Evolutionary conservation across 176 grass and related monocot genomes (phyloP).

Genomic region (Pontederia crassipes): DNA sequence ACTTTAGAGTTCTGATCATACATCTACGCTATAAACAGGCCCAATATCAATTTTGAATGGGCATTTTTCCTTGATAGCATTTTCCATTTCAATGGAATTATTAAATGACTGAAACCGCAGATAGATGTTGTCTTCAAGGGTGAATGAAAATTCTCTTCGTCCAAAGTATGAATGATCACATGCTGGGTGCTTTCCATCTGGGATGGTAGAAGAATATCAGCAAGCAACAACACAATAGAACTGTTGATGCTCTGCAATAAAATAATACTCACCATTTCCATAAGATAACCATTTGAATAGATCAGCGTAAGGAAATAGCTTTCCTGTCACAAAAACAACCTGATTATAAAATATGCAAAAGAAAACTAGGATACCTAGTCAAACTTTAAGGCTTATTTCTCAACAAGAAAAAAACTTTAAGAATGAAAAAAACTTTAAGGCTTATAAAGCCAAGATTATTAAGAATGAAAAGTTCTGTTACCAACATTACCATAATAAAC

Average conservation of each 20-base stretch:
- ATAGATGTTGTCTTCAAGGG: constrained; percentile 84
- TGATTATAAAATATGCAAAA: background rate
- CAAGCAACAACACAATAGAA: background rate
- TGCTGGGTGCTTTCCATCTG: constrained; percentile 85
- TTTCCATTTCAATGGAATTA: constrained; percentile 58
- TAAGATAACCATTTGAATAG: constrained; percentile 90
- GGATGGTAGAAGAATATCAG: background rate
- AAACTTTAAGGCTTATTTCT: no score
- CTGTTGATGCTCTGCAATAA: background rate
- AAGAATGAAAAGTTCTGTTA: no score
- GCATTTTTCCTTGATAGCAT: constrained; percentile 69
- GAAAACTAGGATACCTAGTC: background rate
- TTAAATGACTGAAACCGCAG: constrained; percentile 81
- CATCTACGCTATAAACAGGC: constrained; percentile 80
- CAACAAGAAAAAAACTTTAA: no score
- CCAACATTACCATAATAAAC: constrained; percentile 62
- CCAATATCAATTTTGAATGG: constrained; percentile 94
- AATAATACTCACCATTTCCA: constrained; percentile 55
- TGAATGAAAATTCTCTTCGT: constrained; percentile 80
- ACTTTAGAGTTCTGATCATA: constrained; percentile 26
- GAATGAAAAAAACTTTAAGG: no score
- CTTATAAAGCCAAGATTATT: no score
- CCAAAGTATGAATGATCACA: constrained; percentile 82
- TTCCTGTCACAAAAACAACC: constrained; percentile 34
- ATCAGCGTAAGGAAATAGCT: constrained; percentile 66